Evolutionary conservation across 2,329 filamentous ascomycete species (phyloP).

Genomic region (Sarocladiaceae sp.): DNA sequence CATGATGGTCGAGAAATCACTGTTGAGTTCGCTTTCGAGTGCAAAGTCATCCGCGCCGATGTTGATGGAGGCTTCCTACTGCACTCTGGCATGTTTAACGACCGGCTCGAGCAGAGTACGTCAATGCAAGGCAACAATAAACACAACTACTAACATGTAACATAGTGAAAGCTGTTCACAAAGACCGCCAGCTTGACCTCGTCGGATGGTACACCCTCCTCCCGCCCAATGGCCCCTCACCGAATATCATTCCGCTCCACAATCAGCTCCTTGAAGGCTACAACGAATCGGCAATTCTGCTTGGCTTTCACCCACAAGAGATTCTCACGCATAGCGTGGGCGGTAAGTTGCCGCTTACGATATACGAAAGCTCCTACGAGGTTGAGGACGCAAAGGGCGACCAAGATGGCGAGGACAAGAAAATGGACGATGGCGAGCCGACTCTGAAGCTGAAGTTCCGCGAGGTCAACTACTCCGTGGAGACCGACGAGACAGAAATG

Average conservation of each 20-base stretch:
- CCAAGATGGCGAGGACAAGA: conserved; percentile 57
- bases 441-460: conserved; percentile 65
- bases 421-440: conserved; percentile 61
- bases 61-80: conserved; percentile 54
- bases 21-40: conserved; percentile 85
- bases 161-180: conserved; percentile 85
- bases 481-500: conserved; percentile 96
- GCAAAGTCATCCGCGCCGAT: conserved; percentile 38
- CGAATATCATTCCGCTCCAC: conserved; percentile 66
- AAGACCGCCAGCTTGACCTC: conserved; percentile 72
- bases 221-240: conserved; percentile 63
- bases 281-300: conserved; percentile 81
- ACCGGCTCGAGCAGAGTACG: conserved; percentile 81
- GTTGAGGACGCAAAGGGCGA: conserved; percentile 45
- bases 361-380: conserved; percentile 83
- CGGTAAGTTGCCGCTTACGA: conserved; percentile 78
- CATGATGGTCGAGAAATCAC: conserved; percentile 88
- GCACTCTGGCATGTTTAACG: conserved; percentile 65
- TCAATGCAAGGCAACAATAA: neutral
- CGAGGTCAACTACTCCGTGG: conserved; percentile 78
- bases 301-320: conserved; percentile 74
- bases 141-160: neutral
- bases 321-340: conserved; percentile 51
- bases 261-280: conserved; percentile 65
- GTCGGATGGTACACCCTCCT: conserved; percentile 90